Evolutionary conservation across 73 alveolate genomes (phyloP), one percentile per base, ranked within the genome.

Genomic region (Paramecium caudatum): DNA sequence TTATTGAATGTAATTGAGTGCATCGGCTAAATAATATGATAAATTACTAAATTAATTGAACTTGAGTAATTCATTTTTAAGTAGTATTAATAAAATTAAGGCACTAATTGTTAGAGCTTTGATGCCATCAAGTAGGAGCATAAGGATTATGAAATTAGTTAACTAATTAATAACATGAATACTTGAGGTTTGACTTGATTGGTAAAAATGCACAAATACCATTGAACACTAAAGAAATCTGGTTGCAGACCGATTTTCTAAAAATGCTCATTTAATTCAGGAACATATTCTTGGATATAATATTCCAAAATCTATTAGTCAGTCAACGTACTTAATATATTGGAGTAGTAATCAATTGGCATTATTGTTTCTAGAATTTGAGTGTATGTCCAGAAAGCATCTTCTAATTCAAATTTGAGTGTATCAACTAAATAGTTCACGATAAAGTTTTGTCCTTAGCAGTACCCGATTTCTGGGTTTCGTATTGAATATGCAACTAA

Each of bases 121-220:
- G 5, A 74, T 74, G 15, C 88, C 88, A 15, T 74, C 88, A 1
- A 74, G 17, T 19, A 41, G 19, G 16, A 74, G 32, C 88, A 74
- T 74, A 9, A 74, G 19, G 34, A 74, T 27, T 19, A 74, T 74
- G 45, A 27, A 74, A 41, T 23, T 41, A 47, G 88, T 39, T 74
- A 74, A 15, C 88, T 74, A 39, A 74, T 19, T 27, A 25, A 41
- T 74, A 74, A 37, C 19, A 41, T 9, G 4, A n/a, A 74, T 74
- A 74, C 88, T 74, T 39, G 21, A 21, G 88, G 65, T n/a, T 68
- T 68, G 47, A 45, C 46, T 74, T 74, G 65, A 74, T 74, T 74
- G 17, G 88, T 74, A 43, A 74, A 74, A 21, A 74, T 74, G 32
- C 88, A 74, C 32, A 74, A 74, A 25, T 74, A 74, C 88, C 88